phyloP scores from a whole-genome alignment of 2,329 filamentous ascomycete genomes.

The Fusarium oligoseptatum region DNA sequence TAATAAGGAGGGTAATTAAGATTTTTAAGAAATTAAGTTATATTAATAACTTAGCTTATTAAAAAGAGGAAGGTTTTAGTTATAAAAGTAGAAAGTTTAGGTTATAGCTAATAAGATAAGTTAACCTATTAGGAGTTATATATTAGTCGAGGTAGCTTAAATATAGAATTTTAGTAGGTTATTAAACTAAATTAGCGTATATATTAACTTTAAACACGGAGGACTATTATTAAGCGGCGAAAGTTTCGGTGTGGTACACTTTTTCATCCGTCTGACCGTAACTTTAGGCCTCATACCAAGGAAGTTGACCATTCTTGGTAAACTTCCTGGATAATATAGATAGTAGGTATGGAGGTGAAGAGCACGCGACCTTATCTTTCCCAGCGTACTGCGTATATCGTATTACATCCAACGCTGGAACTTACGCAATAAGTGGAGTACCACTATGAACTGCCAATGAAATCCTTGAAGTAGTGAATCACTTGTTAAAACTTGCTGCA shows the following conservation, averaged over 20 bases:
- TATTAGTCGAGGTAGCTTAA: no score
- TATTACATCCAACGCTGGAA: neutral
- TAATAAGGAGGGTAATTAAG: no score
- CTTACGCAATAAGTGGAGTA: neutral
- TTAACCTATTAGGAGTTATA: no score
- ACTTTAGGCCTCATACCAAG: neutral
- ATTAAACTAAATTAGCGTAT: no score
- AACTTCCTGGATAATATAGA: neutral
- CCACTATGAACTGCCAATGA: neutral
- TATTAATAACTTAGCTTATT: no score
- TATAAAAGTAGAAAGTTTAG: no score
- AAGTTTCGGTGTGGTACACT: neutral
- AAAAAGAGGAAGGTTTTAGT: no score
- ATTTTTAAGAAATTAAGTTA: no score
- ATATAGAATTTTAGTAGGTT: no score
- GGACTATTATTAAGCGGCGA: no score
- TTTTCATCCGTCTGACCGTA: neutral
- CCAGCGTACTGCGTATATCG: neutral
- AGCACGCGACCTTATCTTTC: neutral
- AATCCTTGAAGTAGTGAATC: neutral
- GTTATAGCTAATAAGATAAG: no score
- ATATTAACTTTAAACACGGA: no score
- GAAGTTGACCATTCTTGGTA: neutral
- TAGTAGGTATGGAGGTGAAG: neutral
- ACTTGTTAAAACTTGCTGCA: neutral